Conservation (phyloP, 176 grass and related monocot genomes). For the Avena insularis region DNA sequence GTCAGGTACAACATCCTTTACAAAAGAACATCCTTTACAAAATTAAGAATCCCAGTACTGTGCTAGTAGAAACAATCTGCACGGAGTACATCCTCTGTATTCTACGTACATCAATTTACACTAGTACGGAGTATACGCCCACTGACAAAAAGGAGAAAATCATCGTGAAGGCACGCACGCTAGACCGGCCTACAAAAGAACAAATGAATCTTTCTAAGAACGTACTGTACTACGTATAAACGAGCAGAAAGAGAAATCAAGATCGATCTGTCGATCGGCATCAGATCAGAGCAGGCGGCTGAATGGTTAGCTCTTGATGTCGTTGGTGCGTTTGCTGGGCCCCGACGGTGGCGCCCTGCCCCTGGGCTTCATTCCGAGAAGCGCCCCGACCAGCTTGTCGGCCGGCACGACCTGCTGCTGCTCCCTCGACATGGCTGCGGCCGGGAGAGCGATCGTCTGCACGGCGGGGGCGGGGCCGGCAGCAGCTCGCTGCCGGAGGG, state of each 20-base stretch:
- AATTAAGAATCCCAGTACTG: not conserved
- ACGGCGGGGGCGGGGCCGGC: too few species aligned
- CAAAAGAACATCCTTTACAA: not conserved
- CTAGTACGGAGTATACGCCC: not conserved
- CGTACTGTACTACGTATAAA: not conserved
- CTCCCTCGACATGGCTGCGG: constrained; percentile 18
- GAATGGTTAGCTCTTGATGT: constrained; percentile 25
- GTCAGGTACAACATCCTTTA: not conserved
- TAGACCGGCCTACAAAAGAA: constrained; percentile 7
- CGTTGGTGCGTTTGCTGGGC: constrained; percentile 66
- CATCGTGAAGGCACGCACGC: not conserved
- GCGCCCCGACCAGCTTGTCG: not conserved
- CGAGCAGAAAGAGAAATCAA: not conserved
- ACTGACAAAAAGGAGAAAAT: not conserved
- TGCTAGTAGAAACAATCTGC: not conserved
- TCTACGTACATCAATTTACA: not conserved
- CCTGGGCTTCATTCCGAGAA: constrained; percentile 57
- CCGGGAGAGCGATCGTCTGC: not conserved
- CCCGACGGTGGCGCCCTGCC: constrained; percentile 44
- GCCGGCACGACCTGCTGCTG: not conserved
- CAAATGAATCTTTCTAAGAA: not conserved
- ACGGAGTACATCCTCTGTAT: not conserved
- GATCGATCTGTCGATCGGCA: not conserved
- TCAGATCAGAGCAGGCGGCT: not conserved
- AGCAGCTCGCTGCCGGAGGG: not conserved